Evolutionary conservation across 2,329 filamentous ascomycete species (phyloP).

Genomic region (Pseudogymnoascus sp.): DNA sequence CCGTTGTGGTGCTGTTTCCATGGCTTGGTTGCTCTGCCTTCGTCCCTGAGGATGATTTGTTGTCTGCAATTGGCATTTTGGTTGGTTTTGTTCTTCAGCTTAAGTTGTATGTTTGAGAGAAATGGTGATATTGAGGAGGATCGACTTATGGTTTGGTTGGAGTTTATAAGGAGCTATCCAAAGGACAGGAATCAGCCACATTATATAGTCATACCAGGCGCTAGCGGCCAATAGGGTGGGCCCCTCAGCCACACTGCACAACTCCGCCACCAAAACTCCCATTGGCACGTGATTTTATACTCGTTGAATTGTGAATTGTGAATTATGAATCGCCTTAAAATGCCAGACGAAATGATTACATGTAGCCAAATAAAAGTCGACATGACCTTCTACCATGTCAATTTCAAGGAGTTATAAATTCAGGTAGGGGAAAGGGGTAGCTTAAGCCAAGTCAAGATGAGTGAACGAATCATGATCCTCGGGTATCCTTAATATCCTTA

Average conservation of each 20-base stretch:
- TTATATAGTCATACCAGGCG: background rate
- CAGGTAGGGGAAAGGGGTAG: background rate
- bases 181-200: background rate
- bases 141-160: background rate
- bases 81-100: background rate
- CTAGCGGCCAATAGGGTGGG: background rate
- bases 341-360: background rate
- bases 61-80: constrained; percentile 3
- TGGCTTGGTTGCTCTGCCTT: background rate
- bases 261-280: background rate
- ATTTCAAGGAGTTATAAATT: background rate
- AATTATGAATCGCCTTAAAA: background rate
- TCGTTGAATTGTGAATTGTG: background rate
- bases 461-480: background rate
- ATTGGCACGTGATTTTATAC: background rate
- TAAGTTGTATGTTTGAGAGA: background rate
- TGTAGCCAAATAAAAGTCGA: background rate
- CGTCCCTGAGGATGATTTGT: background rate
- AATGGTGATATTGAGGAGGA: background rate
- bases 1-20: background rate
- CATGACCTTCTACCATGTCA: background rate
- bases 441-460: background rate
- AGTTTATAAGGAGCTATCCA: background rate
- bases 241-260: background rate
- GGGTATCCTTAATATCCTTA: constrained; percentile 8